Evolutionary conservation across 345 rosid species (phyloP).

Genomic region (Murraya koenigii): DNA sequence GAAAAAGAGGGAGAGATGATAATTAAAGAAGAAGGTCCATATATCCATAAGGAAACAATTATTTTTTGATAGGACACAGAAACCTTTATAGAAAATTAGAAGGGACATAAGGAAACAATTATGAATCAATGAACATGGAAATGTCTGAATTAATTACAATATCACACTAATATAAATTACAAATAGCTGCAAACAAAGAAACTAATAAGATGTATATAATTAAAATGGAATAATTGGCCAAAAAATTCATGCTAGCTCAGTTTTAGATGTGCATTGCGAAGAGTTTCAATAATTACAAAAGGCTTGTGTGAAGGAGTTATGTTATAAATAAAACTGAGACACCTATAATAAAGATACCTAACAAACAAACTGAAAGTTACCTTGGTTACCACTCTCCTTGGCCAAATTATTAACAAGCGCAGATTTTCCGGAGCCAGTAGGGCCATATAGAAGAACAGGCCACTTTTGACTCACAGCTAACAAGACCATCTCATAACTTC

Average conservation of each 20-base stretch:
- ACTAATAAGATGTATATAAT: neutral
- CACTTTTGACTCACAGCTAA: conserved; percentile 84
- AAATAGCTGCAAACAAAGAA: neutral
- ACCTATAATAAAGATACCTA: neutral
- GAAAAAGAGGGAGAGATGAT: neutral
- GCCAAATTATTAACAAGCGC: conserved; percentile 79
- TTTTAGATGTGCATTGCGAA: neutral
- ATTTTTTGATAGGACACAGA: no score
- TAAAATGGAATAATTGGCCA: neutral
- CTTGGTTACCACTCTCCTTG: conserved; percentile 59
- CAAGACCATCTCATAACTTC: conserved; percentile 73
- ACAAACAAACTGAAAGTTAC: conserved; percentile 32
- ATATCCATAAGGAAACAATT: neutral
- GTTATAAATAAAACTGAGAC: neutral
- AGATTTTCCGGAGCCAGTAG: conserved; percentile 90
- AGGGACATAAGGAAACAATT: neutral
- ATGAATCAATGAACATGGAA: neutral
- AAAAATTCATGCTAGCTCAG: neutral
- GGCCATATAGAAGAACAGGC: conserved; percentile 94
- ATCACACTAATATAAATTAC: neutral
- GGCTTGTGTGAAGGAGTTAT: neutral
- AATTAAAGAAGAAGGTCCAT: neutral
- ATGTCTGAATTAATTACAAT: neutral
- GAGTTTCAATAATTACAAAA: neutral
- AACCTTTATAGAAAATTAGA: no score